Percentiles rank a stretch among this genome's conserved stretches.
Conservation (phyloP, 2,329 filamentous ascomycete genomes). For the Aspergillus niger region DNA sequence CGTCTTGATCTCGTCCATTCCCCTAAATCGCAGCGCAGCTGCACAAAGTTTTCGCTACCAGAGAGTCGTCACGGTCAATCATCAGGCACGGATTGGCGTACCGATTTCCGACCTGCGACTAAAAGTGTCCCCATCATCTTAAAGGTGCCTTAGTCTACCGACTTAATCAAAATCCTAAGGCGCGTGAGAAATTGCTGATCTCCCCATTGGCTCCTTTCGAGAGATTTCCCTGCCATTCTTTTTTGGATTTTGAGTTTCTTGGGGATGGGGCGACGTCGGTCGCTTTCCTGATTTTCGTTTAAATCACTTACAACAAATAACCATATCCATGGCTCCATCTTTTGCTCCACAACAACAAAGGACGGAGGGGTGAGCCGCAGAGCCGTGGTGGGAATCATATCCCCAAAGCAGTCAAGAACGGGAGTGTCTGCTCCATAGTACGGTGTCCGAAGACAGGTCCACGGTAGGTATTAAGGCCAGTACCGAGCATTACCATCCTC, state of each 20-base stretch:
- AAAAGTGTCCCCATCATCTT: slow-evolving; percentile 2
- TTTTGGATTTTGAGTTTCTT: slow-evolving; percentile 17
- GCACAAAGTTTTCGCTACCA: slow-evolving; percentile 2
- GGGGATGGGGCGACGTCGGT: slow-evolving; percentile 8
- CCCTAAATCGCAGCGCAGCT: background rate
- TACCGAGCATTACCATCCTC: background rate
- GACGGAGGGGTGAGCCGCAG: slow-evolving; percentile 11
- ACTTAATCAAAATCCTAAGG: background rate
- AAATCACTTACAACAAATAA: slow-evolving; percentile 15
- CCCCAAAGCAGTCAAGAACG: background rate
- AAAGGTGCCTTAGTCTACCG: slow-evolving; percentile 3
- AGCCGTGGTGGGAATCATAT: slow-evolving; percentile 4
- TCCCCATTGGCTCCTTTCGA: background rate
- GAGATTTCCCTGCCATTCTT: slow-evolving; percentile 5
- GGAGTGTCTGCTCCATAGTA: background rate
- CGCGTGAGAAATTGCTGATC: background rate
- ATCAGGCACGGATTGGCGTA: background rate
- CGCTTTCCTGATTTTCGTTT: slow-evolving; percentile 9
- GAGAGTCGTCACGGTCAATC: background rate
- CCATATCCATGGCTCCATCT: slow-evolving; percentile 16
- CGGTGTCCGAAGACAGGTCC: background rate
- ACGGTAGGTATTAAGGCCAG: background rate
- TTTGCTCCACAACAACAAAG: slow-evolving; percentile 14
- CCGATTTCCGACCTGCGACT: slow-evolving; percentile 2
- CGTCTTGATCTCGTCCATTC: background rate